Conservation (phyloP, 495 filamentous ascomycete species). For the Lentithecium fluviatile region DNA sequence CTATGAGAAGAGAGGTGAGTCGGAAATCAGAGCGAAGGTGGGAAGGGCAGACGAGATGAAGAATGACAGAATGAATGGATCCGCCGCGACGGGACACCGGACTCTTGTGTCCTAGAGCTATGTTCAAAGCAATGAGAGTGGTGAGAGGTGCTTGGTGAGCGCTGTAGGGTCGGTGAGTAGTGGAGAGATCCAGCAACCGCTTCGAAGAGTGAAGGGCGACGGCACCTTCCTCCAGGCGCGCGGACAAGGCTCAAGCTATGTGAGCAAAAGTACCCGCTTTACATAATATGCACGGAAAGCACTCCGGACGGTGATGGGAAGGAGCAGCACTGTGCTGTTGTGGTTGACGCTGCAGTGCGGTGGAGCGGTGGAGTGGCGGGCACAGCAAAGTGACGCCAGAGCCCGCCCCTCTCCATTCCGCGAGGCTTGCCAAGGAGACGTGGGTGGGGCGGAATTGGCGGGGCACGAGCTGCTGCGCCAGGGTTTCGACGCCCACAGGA, state of each 20-base stretch:
- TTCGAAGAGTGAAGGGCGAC: slow-evolving; percentile 17
- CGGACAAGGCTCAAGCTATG: not conserved
- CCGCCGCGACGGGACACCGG: slow-evolving; percentile 1
- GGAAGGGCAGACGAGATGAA: slow-evolving; percentile 1
- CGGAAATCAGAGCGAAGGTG: not conserved
- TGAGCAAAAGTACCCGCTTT: not conserved
- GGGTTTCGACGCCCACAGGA: not conserved
- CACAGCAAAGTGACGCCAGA: no score
- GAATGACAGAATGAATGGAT: slow-evolving; percentile 31
- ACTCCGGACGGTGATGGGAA: no score
- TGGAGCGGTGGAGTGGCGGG: no score
- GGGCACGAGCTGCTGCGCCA: not conserved
- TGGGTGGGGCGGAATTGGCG: not conserved
- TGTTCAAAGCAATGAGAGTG: slow-evolving; percentile 21
- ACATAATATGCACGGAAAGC: no score
- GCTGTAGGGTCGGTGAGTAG: slow-evolving; percentile 13
- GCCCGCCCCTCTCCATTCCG: no score
- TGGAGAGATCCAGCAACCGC: slow-evolving; percentile 1
- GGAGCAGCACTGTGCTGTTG: no score
- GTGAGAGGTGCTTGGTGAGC: slow-evolving; percentile 8
- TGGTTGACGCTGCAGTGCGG: no score
- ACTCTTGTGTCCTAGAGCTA: slow-evolving; percentile 25
- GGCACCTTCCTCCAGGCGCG: slow-evolving; percentile 19
- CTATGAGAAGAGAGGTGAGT: slow-evolving; percentile 2
- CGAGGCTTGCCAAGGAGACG: no score